phyloP scores from a whole-genome alignment of 208 protist species.

The Lotmaria passim region DNA sequence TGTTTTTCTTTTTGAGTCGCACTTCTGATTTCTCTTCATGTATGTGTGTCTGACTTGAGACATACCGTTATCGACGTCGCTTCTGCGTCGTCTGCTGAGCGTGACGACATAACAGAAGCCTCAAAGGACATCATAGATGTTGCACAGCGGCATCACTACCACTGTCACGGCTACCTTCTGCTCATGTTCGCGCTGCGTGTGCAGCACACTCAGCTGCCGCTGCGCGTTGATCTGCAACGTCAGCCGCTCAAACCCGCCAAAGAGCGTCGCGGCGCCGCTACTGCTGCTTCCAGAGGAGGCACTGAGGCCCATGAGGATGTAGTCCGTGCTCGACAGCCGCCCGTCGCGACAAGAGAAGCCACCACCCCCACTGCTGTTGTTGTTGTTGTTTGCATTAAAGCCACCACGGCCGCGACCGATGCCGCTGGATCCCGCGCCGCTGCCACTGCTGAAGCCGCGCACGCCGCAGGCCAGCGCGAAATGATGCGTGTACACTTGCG shows the following conservation, averaged over 20 bases:
- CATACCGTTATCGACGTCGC: too few species aligned
- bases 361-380: background rate
- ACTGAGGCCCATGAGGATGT: conserved; percentile 30
- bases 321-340: conserved; percentile 42
- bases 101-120: too few species aligned
- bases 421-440: conserved; percentile 4
- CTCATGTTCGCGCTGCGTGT: conserved; percentile 66
- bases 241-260: conserved; percentile 77
- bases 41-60: too few species aligned
- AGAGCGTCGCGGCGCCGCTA: conserved; percentile 12
- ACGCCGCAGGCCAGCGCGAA: conserved; percentile 69
- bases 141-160: conserved; percentile 61
- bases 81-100: too few species aligned
- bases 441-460: conserved; percentile 13
- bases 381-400: background rate
- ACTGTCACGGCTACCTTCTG: conserved; percentile 73
- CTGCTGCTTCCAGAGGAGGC: conserved; percentile 19
- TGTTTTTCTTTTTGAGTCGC: too few species aligned
- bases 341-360: conserved; percentile 48
- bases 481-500: conserved; percentile 69
- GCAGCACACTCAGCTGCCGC: conserved; percentile 74
- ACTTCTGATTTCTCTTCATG: too few species aligned
- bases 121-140: conserved; percentile 27
- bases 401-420: conserved; percentile 8
- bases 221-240: conserved; percentile 76